These are phyloP conservation scores for Solanum chacoense DNA, from an alignment of 305 asterid genomes.

Conservation along the genomic window DNA sequence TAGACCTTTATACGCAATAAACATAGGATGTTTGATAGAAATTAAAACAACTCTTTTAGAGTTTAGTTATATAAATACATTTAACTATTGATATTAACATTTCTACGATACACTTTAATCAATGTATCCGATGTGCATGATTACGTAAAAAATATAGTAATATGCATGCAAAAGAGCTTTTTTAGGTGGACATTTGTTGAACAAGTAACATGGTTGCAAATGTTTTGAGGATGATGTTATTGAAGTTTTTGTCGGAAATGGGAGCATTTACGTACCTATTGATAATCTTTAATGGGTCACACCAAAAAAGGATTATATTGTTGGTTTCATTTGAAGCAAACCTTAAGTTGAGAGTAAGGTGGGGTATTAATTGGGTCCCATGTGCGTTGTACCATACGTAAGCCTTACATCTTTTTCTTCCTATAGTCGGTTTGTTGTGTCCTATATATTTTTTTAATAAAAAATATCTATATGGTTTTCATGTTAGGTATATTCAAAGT, in stretches of 20 bases:
- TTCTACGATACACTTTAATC: neutral
- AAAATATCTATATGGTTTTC: neutral
- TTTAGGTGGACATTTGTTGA: neutral
- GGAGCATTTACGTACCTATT: neutral
- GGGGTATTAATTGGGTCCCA: neutral
- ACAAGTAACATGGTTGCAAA: neutral
- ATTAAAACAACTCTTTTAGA: neutral
- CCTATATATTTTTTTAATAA: neutral
- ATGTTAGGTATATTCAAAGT: neutral
- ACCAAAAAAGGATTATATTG: neutral
- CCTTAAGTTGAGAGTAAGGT: neutral
- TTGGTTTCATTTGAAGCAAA: neutral
- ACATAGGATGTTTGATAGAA: neutral
- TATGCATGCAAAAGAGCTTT: neutral
- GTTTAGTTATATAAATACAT: neutral
- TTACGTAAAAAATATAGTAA: neutral
- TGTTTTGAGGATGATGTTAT: neutral
- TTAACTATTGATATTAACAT: neutral
- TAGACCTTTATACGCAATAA: neutral
- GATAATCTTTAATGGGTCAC: neutral
- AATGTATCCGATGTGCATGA: neutral
- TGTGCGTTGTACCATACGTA: conserved; percentile 2
- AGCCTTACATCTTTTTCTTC: neutral
- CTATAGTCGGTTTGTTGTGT: neutral
- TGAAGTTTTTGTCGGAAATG: neutral